Evolutionary conservation across 2,329 filamentous ascomycete genomes (phyloP).

Genomic region (Albophoma yamanashiensis): DNA sequence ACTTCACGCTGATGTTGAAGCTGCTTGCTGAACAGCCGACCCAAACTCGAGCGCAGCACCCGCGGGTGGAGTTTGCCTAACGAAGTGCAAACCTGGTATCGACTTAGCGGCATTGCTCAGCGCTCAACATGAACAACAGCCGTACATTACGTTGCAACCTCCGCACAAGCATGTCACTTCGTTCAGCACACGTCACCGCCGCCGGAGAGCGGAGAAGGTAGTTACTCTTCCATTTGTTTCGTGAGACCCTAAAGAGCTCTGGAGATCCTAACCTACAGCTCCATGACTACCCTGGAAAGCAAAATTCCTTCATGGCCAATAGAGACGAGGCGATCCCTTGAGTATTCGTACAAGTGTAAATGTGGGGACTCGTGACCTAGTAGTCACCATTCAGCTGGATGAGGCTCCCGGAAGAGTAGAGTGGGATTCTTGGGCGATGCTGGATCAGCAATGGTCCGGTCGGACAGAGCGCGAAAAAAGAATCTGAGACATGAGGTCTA

Average conservation of each 20-base stretch:
- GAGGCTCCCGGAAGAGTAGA: neutral
- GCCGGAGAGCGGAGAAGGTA: neutral
- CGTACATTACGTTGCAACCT: neutral
- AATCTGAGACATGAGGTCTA: slow-evolving; percentile 6
- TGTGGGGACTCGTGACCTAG: neutral
- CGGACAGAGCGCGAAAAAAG: neutral
- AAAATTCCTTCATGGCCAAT: neutral
- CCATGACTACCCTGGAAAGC: slow-evolving; percentile 1
- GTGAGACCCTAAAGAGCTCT: neutral
- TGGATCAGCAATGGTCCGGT: neutral
- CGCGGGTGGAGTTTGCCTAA: neutral
- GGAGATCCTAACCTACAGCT: slow-evolving; percentile 5
- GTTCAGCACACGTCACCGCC: neutral
- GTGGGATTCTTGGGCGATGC: neutral
- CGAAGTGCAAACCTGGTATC: neutral
- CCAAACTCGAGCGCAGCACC: too few species aligned
- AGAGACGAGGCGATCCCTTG: neutral
- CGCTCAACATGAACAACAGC: neutral
- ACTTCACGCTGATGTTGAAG: neutral
- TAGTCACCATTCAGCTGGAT: neutral
- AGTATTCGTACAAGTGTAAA: slow-evolving; percentile 2
- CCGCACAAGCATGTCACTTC: neutral
- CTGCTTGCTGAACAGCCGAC: neutral
- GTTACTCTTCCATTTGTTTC: neutral
- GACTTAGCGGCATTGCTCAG: too few species aligned